Base-by-base conservation (phyloP, 2,329 filamentous ascomycete species). In the Aspergillus brasiliensis region DNA sequence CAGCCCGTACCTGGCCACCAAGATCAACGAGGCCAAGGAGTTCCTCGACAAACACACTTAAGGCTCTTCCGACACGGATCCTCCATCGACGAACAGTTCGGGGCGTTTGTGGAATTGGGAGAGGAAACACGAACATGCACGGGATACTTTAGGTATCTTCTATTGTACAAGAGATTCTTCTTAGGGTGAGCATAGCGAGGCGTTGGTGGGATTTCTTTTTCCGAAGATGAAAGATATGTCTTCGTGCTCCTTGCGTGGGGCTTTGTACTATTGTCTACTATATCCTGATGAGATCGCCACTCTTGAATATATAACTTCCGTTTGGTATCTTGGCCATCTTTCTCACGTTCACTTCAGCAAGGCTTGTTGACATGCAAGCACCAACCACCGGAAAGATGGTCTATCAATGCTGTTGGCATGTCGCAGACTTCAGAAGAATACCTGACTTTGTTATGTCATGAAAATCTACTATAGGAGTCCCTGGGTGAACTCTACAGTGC, bases 11-110 rank as follows among this genome's bases (percentile, higher is more conserved):
- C 81, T 99, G 47, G 95, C 95, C 13, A 97, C 93, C 56, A 99
- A 99, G 79, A 90, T 99, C 75, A 99, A 99, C 80, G 95, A 99
- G 78, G 95, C 95, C 40, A 99, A 99, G 79, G 94, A 98, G 76
- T 86, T 98, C 64, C 76, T 99, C 67, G 95, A 99, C 75, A 97
- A 97, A 78, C 82, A 80, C 56, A 61, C 61, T 25, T 77, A 61
- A 68, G 59, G 37, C 44, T 55, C 48, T 38, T 47, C 55, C 38
- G n/a, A 48, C 25, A 19, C 25, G n/a, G 15, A 28, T 31, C 5
- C 53, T 46, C 31, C 44, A 11, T 7, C 28, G 7, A 46, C 44
- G 56, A 47, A 47, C 21, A 34, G 37, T 34, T 49, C 17, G 44
- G 40, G 38, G 42, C 46, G 49, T 59, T 37, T 44, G 42, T 38